Conservation (phyloP, 2,329 filamentous ascomycete species). For the Pestalotiopsis sp. region DNA sequence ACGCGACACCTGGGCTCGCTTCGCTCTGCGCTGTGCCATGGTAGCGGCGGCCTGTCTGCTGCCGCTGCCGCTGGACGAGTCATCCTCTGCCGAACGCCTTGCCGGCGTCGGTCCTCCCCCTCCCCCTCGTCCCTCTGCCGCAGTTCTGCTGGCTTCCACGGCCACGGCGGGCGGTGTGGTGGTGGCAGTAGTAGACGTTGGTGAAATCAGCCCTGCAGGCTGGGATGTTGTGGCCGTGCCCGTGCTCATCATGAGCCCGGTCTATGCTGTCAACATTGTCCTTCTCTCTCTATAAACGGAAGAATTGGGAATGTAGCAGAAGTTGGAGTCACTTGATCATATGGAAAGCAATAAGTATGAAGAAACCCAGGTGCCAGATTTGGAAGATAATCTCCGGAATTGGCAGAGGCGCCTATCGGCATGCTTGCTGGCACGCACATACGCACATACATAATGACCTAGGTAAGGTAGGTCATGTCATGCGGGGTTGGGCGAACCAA, state of each 20-base stretch:
- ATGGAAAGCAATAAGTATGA: slow-evolving; percentile 1
- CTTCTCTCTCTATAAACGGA: background rate
- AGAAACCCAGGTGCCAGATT: slow-evolving; percentile 6
- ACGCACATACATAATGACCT: background rate
- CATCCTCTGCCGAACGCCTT: background rate
- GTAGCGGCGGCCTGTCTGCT: background rate
- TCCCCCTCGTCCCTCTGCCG: background rate
- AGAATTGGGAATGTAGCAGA: background rate
- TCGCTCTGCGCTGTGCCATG: slow-evolving; percentile 22
- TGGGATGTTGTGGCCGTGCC: slow-evolving; percentile 10
- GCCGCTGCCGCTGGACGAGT: background rate
- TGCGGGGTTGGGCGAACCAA: background rate
- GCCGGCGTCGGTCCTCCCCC: background rate
- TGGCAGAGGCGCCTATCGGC: slow-evolving; percentile 3
- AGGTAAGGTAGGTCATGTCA: background rate
- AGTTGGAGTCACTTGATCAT: slow-evolving; percentile 7
- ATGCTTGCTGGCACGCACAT: background rate
- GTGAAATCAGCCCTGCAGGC: slow-evolving; percentile 1
- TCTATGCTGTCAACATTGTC: slow-evolving; percentile 5
- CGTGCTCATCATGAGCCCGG: slow-evolving; percentile 4
- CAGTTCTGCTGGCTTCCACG: background rate
- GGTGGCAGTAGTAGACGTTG: background rate
- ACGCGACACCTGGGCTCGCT: slow-evolving; percentile 44
- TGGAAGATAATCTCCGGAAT: slow-evolving; percentile 12
- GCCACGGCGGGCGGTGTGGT: slow-evolving; percentile 2